phyloP scores from a whole-genome alignment of 495 filamentous ascomycete species.

The Apodospora peruviana region DNA sequence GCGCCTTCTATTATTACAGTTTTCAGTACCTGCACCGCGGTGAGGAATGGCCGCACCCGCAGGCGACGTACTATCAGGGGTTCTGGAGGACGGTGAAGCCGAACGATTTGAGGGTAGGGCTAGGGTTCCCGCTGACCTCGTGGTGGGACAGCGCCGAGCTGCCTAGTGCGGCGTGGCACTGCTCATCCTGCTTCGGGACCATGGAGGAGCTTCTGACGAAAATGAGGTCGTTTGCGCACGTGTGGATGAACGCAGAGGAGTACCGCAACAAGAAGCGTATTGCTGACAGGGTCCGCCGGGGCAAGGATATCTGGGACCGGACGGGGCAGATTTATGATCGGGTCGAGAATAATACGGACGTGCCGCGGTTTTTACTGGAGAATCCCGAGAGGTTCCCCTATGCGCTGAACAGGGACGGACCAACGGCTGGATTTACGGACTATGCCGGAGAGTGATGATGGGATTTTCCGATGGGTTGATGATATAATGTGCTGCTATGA shows the following conservation, averaged over 20 bases:
- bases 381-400: conserved; percentile 31
- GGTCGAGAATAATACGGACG: conserved; percentile 37
- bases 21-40: conserved; percentile 50
- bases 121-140: conserved; percentile 25
- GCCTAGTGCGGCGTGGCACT: conserved; percentile 49
- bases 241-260: conserved; percentile 34
- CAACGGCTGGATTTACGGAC: conserved; percentile 35
- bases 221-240: conserved; percentile 47
- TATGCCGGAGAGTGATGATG: conserved; percentile 13
- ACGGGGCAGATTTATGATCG: conserved; percentile 38
- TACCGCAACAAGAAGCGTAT: conserved; percentile 38
- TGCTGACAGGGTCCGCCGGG: conserved; percentile 40
- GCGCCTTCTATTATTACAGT: conserved; percentile 50
- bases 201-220: conserved; percentile 47
- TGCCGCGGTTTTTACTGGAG: conserved; percentile 35
- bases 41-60: conserved; percentile 50
- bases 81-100: conserved; percentile 39
- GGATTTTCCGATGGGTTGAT: too few species aligned
- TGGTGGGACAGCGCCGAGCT: conserved; percentile 36
- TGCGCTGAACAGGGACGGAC: conserved; percentile 32
- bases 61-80: conserved; percentile 50
- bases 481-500: too few species aligned
- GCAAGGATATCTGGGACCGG: conserved; percentile 48
- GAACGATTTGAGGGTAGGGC: conserved; percentile 40
- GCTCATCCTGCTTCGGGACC: conserved; percentile 48